Conservation (phyloP, 2,329 filamentous ascomycete genomes). For the Hypoxylon sp. region DNA sequence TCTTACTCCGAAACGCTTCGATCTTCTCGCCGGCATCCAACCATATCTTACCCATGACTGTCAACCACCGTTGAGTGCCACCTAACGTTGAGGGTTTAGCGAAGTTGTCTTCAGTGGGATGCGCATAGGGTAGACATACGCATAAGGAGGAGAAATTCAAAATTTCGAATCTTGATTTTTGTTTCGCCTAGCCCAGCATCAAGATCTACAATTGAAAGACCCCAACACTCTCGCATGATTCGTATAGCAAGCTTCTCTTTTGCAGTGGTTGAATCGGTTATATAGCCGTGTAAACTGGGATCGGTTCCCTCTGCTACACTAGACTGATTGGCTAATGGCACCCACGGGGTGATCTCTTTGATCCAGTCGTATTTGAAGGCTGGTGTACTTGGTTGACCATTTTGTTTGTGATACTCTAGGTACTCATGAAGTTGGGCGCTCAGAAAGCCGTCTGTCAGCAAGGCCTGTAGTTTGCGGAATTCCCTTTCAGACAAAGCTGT, state of each 20-base stretch:
- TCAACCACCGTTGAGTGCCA: slow-evolving; percentile 57
- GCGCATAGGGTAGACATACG: slow-evolving; percentile 55
- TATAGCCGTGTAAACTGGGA: slow-evolving; percentile 52
- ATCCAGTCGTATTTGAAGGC: slow-evolving; percentile 59
- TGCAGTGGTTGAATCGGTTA: slow-evolving; percentile 47
- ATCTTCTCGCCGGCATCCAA: slow-evolving; percentile 58
- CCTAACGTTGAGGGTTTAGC: slow-evolving; percentile 48
- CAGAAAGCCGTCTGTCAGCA: slow-evolving; percentile 64
- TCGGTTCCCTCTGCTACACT: slow-evolving; percentile 35
- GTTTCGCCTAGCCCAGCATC: slow-evolving; percentile 60
- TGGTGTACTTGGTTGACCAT: neutral
- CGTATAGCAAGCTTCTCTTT: slow-evolving; percentile 62
- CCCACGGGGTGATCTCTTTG: slow-evolving; percentile 60
- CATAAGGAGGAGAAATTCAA: slow-evolving; percentile 62
- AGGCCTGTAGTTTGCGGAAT: slow-evolving; percentile 59
- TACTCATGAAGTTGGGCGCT: slow-evolving; percentile 63
- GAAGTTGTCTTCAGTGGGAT: neutral
- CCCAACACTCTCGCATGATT: slow-evolving; percentile 67
- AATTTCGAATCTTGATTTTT: slow-evolving; percentile 57
- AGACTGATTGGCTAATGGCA: slow-evolving; percentile 51
- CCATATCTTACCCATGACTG: slow-evolving; percentile 50
- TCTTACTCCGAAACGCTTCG: slow-evolving; percentile 53
- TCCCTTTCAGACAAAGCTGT: slow-evolving; percentile 58
- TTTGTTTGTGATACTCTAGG: slow-evolving; percentile 45
- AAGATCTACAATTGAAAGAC: slow-evolving; percentile 63